phyloP scores from a whole-genome alignment of 345 rosid species.

The Anastatica hierochuntica region DNA sequence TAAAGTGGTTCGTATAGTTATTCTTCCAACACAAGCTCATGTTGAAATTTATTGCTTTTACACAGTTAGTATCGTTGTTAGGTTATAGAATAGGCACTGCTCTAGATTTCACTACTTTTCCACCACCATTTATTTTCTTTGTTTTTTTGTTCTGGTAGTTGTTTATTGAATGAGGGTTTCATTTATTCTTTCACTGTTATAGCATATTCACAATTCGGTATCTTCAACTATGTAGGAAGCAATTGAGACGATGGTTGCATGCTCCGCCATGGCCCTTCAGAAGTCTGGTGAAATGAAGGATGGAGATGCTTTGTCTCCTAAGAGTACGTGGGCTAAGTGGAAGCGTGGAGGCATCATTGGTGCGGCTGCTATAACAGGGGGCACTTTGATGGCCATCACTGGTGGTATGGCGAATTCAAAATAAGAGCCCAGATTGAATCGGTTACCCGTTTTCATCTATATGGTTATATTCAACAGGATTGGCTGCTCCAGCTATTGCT shows the following conservation, averaged over 20 bases:
- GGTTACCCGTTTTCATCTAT: not conserved
- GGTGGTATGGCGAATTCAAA: constrained; percentile 48
- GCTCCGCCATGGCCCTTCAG: constrained; percentile 82
- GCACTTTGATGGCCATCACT: constrained; percentile 85
- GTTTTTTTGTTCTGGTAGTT: not conserved
- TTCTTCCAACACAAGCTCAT: not conserved
- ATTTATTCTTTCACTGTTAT: not conserved
- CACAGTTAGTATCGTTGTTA: not conserved
- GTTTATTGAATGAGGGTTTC: not conserved
- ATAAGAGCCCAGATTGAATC: not conserved
- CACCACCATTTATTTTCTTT: not conserved
- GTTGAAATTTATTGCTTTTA: not conserved
- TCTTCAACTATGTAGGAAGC: constrained; percentile 24
- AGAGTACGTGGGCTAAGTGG: constrained; percentile 66
- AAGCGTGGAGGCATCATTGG: constrained; percentile 97
- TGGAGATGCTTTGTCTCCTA: constrained; percentile 35
- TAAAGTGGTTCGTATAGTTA: constrained; percentile 55
- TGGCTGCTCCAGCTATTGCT: constrained; percentile 98
- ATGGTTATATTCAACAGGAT: constrained; percentile 41
- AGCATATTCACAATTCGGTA: not conserved
- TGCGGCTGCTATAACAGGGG: constrained; percentile 97
- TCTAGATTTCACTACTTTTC: not conserved
- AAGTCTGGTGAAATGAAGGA: constrained; percentile 50
- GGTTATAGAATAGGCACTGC: not conserved
- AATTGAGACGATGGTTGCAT: constrained; percentile 77